Evolutionary conservation across 257 asterid species (phyloP), one percentile per base, ranked within the genome.

Genomic region (Solanum chaucha): DNA sequence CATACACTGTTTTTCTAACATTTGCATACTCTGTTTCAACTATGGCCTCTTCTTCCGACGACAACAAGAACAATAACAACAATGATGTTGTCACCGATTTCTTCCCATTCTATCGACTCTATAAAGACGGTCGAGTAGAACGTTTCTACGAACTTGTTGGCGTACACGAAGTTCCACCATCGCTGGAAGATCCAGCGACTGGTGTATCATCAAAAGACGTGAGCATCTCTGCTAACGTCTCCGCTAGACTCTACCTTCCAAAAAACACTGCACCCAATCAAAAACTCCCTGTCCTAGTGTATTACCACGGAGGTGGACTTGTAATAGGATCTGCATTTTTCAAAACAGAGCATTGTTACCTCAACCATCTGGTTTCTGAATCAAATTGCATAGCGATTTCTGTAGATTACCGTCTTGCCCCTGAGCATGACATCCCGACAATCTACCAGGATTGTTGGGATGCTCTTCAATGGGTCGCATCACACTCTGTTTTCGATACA

Each of bases 191-290:
- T 40, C 83, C 89, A 11, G 2, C 15, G 59, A 84, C 86, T 3
- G 80, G 86, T 5, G 92, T 91, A 3, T 82, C 87, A 55, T 91
- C 92, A 28, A 91, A 85, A 70, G 91, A 89, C 82, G 20, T 88
- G 61, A 32, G 64, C 24, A 91, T 89, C 30, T 85, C 88, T 6
- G 51, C 86, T 13, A 4, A 73, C 9, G 41, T 91, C n/a, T 91
- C 93, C 4, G 88, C 93, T 4, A 89, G 91, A 64, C 32, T 91
- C 12, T 91, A 88, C 87, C 86, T 89, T 17, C 90, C 92, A 1
- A 87, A 86, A 19, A 55, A 46, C 19, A 64, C 75, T 0, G 8
- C 36, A 13, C 8, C 84, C 5, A 17, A 10, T 55, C 80, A 89
- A 72, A 91, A 91, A 74, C 82, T 91, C 10, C 93, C 90, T 0